phyloP scores from a whole-genome alignment of 805 yeast genomes.

The Saccharomycopsis javanensis region DNA sequence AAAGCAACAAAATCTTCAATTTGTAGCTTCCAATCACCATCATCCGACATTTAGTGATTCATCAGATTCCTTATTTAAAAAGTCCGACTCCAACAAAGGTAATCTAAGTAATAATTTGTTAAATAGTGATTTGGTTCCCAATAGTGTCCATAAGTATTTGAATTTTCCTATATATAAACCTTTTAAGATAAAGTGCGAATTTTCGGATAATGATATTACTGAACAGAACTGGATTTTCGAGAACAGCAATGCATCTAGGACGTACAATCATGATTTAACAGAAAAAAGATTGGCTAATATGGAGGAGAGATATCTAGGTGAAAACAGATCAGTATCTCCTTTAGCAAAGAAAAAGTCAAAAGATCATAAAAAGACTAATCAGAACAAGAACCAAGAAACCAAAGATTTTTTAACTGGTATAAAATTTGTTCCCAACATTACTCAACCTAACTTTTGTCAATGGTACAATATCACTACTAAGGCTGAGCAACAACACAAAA shows the following conservation, averaged over 20 bases:
- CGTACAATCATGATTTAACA: slow-evolving; percentile 53
- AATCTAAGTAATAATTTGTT: neutral
- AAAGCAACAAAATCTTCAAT: slow-evolving; percentile 20
- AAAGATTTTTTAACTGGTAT: slow-evolving; percentile 78
- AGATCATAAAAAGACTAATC: neutral
- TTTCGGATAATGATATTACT: slow-evolving; percentile 27
- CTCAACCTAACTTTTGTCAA: slow-evolving; percentile 56
- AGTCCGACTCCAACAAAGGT: neutral
- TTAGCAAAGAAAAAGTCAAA: neutral
- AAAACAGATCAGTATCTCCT: neutral
- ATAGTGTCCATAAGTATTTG: slow-evolving; percentile 10
- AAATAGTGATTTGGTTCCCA: neutral
- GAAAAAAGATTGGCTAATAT: slow-evolving; percentile 44
- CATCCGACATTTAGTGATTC: neutral
- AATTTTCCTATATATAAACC: slow-evolving; percentile 13
- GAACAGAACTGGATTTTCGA: slow-evolving; percentile 80
- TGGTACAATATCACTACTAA: slow-evolving; percentile 25
- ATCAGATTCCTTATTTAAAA: neutral
- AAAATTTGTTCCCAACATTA: slow-evolving; percentile 56
- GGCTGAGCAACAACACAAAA: slow-evolving; percentile 20
- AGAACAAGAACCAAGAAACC: slow-evolving; percentile 34
- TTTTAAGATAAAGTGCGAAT: slow-evolving; percentile 11
- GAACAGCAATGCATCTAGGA: slow-evolving; percentile 64
- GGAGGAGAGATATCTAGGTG: slow-evolving; percentile 24
- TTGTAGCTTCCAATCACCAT: neutral